Conservation (phyloP, 306 rosid species). For the Purshia tridentata region DNA sequence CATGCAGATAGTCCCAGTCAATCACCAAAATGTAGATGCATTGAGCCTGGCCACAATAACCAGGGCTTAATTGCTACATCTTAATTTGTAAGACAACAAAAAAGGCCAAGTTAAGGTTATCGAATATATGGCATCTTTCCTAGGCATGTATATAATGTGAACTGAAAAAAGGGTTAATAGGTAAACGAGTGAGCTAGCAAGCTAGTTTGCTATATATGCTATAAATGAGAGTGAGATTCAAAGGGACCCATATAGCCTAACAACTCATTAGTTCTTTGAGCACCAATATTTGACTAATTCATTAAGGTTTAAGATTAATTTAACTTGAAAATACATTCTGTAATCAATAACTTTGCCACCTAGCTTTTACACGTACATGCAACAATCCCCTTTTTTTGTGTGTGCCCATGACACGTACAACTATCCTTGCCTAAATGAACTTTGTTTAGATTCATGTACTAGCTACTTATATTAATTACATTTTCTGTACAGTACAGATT, state of each 20-base stretch:
- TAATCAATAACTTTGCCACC: conserved; percentile 8
- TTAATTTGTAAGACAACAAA: background rate
- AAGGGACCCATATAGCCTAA: conserved; percentile 31
- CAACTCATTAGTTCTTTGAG: conserved; percentile 3
- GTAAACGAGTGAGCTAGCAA: background rate
- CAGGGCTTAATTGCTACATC: background rate
- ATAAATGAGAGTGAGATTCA: background rate
- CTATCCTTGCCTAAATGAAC: background rate
- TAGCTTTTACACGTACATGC: background rate
- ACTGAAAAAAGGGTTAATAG: background rate
- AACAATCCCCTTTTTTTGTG: too few species aligned
- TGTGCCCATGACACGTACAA: too few species aligned
- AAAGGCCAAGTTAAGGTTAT: background rate
- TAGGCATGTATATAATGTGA: conserved; percentile 21
- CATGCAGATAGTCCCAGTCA: conserved; percentile 3
- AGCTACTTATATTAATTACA: background rate
- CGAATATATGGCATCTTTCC: too few species aligned
- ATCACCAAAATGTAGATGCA: conserved; percentile 41
- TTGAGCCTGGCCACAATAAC: conserved; percentile 42
- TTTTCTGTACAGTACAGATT: conserved; percentile 18
- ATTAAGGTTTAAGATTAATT: background rate
- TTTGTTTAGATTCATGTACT: background rate
- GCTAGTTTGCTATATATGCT: background rate
- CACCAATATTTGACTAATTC: conserved; percentile 29
- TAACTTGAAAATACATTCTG: background rate